Evolutionary conservation across 2,329 filamentous ascomycete genomes (phyloP).

Genomic region (Aspergillus pseudonomiae): DNA sequence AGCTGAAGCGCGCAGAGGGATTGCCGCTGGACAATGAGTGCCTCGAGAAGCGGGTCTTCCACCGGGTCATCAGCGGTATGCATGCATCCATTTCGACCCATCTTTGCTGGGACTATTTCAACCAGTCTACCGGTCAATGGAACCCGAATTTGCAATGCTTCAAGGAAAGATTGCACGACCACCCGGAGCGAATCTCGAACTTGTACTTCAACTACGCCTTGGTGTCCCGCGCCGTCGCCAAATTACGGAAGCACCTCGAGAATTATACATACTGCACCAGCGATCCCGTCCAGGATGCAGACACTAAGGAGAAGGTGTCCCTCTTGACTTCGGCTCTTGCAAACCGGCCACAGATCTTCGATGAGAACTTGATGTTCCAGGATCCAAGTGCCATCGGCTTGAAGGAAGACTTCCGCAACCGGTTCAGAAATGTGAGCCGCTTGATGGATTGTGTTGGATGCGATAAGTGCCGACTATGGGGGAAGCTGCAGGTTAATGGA

Average conservation of each 20-base stretch:
- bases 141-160: slow-evolving; percentile 89
- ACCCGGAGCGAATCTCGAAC: slow-evolving; percentile 92
- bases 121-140: slow-evolving; percentile 93
- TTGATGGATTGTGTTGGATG: slow-evolving; percentile 99
- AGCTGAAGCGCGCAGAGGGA: slow-evolving; percentile 51
- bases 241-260: slow-evolving; percentile 79
- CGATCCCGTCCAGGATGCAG: slow-evolving; percentile 74
- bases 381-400: slow-evolving; percentile 66
- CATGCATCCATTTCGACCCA: slow-evolving; percentile 97
- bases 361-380: slow-evolving; percentile 94
- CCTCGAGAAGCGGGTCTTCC: slow-evolving; percentile 97
- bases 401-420: slow-evolving; percentile 96
- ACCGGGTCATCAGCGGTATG: slow-evolving; percentile 94
- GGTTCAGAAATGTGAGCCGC: slow-evolving; percentile 94
- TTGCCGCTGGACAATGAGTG: slow-evolving; percentile 88
- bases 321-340: slow-evolving; percentile 72
- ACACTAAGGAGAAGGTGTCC: slow-evolving; percentile 81
- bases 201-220: slow-evolving; percentile 99
- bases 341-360: slow-evolving; percentile 75
- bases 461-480: slow-evolving; percentile 98
- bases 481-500: slow-evolving; percentile 91
- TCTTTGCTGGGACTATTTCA: slow-evolving; percentile 93
- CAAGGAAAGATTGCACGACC: slow-evolving; percentile 76
- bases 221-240: slow-evolving; percentile 87
- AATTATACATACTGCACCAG: slow-evolving; percentile 91